Evolutionary conservation across 148 eudicot genomes (phyloP).

Genomic region (Chenopodium formosanum): DNA sequence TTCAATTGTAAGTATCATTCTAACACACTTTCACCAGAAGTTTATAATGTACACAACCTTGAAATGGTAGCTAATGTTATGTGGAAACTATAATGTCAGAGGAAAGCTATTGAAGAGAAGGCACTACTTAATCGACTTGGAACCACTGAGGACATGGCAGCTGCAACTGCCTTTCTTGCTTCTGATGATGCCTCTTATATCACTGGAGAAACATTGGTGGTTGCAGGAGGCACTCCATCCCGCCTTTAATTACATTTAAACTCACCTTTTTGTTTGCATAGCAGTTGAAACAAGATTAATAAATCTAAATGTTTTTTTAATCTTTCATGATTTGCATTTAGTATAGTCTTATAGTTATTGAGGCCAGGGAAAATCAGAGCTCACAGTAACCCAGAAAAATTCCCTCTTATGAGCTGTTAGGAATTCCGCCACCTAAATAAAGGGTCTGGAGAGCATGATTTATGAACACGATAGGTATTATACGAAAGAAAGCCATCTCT

Average conservation of each 20-base stretch:
- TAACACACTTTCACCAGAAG: not conserved
- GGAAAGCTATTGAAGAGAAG: conserved; percentile 55
- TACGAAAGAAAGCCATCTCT: not conserved
- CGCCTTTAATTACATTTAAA: conserved; percentile 43
- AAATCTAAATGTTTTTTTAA: not conserved
- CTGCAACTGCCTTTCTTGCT: conserved; percentile 84
- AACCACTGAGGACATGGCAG: conserved; percentile 90
- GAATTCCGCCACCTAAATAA: not conserved
- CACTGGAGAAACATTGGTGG: conserved; percentile 84
- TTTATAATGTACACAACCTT: not conserved
- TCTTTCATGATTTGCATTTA: not conserved
- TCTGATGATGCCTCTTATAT: conserved; percentile 91
- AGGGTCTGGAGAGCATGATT: not conserved
- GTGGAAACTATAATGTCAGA: conserved; percentile 33
- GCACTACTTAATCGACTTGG: conserved; percentile 75
- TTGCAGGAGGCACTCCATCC: conserved; percentile 82
- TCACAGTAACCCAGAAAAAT: not conserved
- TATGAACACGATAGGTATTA: not conserved
- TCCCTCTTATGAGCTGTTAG: not conserved
- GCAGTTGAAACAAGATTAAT: not conserved
- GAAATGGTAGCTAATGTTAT: not conserved
- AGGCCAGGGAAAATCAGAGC: not conserved
- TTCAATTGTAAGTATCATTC: conserved; percentile 45
- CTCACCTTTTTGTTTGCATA: not conserved
- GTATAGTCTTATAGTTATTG: not conserved